These are phyloP conservation scores for Hippophae gyantsensis DNA, from an alignment of 306 rosid species.

Conservation along the genomic window DNA sequence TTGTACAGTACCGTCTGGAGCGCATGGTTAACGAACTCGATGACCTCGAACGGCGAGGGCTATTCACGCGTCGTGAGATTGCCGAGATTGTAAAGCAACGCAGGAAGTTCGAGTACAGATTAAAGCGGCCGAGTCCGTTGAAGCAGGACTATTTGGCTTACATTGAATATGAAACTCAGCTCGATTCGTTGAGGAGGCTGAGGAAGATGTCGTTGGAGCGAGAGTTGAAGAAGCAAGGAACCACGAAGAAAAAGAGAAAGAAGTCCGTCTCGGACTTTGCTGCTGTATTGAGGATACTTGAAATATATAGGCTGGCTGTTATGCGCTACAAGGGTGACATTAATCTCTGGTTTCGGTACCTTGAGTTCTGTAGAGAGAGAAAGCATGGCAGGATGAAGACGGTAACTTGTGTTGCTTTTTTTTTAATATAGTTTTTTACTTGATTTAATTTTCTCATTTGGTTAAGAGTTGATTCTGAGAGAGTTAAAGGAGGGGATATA, in stretches of 20 bases:
- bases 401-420: not conserved
- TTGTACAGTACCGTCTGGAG: slow-evolving; percentile 51
- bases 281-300: slow-evolving; percentile 32
- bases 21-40: slow-evolving; percentile 51
- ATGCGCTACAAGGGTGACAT: slow-evolving; percentile 42
- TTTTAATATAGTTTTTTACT: too few species aligned
- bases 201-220: slow-evolving; percentile 33
- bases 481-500: too few species aligned
- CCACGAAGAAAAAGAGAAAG: slow-evolving; percentile 23
- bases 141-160: slow-evolving; percentile 47
- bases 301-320: slow-evolving; percentile 34
- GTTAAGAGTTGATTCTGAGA: too few species aligned
- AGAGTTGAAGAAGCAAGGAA: slow-evolving; percentile 27
- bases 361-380: slow-evolving; percentile 57
- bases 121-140: slow-evolving; percentile 49
- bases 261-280: slow-evolving; percentile 35
- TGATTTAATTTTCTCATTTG: too few species aligned
- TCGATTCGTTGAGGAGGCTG: slow-evolving; percentile 35
- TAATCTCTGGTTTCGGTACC: slow-evolving; percentile 50
- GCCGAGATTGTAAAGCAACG: slow-evolving; percentile 53
- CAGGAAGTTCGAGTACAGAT: slow-evolving; percentile 49
- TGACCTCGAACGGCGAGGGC: slow-evolving; percentile 39
- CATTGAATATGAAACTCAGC: slow-evolving; percentile 44
- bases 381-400: slow-evolving; percentile 63
- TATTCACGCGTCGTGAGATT: slow-evolving; percentile 39